Percentiles rank a stretch among this genome's conserved stretches.
phyloP scores from a whole-genome alignment of 1,284 basidiomycete species.

The Ustilago shanxiensis region DNA sequence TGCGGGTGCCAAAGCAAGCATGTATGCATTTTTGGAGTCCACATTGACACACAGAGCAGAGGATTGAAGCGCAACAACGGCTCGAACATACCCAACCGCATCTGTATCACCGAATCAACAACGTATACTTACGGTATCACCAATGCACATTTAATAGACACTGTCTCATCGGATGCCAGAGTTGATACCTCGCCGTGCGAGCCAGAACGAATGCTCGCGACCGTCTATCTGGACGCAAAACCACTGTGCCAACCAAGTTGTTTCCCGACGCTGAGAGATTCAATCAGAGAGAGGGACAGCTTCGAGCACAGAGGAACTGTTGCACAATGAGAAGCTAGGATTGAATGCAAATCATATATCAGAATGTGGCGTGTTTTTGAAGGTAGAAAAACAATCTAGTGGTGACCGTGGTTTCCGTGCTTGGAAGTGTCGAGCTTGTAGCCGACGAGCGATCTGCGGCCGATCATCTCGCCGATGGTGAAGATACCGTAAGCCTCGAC shows the following conservation, averaged over 20 bases:
- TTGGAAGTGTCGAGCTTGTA: slow-evolving; percentile 61
- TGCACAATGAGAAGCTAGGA: not conserved
- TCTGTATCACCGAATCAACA: not conserved
- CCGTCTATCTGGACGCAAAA: no score
- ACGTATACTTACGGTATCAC: not conserved
- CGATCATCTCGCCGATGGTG: slow-evolving; percentile 72
- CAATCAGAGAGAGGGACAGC: not conserved
- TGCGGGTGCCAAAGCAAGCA: not conserved
- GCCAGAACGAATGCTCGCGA: no score
- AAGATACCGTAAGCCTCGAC: slow-evolving; percentile 89
- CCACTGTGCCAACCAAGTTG: no score
- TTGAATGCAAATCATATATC: slow-evolving; percentile 6
- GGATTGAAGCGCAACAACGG: not conserved
- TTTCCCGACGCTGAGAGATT: not conserved
- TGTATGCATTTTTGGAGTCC: slow-evolving; percentile 28
- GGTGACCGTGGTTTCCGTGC: slow-evolving; percentile 49
- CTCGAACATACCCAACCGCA: not conserved
- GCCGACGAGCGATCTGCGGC: slow-evolving; percentile 59
- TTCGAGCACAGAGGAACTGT: not conserved
- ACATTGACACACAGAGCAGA: slow-evolving; percentile 26
- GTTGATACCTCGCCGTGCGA: no score
- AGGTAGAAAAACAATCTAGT: slow-evolving; percentile 29
- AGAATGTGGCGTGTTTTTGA: not conserved
- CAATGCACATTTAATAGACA: not conserved
- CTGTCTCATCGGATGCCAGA: no score